phyloP scores from a whole-genome alignment of 768 basidiomycete species.

The Agaricus subrufescens region DNA sequence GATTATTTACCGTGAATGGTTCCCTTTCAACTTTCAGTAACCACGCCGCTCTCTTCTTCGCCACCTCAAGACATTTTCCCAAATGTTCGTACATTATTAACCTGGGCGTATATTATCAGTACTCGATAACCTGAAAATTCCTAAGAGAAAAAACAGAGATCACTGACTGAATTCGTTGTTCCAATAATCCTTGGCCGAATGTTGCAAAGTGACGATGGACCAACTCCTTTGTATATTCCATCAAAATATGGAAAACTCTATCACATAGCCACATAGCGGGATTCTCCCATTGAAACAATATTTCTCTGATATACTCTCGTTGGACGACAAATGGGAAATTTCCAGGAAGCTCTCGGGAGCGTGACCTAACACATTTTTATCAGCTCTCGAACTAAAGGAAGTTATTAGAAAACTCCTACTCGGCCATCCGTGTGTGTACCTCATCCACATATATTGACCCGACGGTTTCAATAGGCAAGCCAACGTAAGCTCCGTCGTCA shows the following conservation, averaged over 20 bases:
- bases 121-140: neutral
- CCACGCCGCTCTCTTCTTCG: constrained; percentile 42
- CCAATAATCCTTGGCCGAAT: constrained; percentile 49
- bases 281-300: constrained; percentile 41
- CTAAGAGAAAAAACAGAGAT: neutral
- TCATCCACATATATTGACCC: constrained; percentile 20
- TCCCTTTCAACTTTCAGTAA: constrained; percentile 42
- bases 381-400: neutral
- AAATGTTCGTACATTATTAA: constrained; percentile 43
- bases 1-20: constrained; percentile 48
- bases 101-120: constrained; percentile 6
- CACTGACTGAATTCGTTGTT: constrained; percentile 38
- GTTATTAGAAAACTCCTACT: constrained; percentile 8
- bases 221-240: constrained; percentile 34
- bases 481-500: constrained; percentile 6
- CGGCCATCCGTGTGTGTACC: constrained; percentile 15
- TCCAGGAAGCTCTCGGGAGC: constrained; percentile 67
- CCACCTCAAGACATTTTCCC: constrained; percentile 31
- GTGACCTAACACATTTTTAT: constrained; percentile 49
- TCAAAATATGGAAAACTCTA: constrained; percentile 29
- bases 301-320: constrained; percentile 37
- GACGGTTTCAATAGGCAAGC: neutral
- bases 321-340: constrained; percentile 63
- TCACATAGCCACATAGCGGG: constrained; percentile 46
- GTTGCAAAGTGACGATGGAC: constrained; percentile 44